A percentile compares a stretch with the other conserved stretches of the same genome.
phyloP scores from a whole-genome alignment of 176 grass and related monocot genomes.

The Rhynchospora breviuscula region DNA sequence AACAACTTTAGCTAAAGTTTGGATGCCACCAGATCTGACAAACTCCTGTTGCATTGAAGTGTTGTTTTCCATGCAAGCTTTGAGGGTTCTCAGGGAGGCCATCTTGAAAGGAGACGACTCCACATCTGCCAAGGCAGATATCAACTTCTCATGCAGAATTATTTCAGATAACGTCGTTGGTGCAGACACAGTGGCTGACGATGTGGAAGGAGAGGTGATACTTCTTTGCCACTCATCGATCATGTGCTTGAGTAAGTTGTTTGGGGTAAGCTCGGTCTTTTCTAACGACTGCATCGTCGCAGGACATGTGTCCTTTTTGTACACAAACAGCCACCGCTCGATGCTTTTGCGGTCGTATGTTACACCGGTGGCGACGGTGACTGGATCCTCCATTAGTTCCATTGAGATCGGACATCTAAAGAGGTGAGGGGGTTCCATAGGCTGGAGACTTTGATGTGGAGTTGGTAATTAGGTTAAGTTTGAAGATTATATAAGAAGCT shows the following conservation, averaged over 20 bases:
- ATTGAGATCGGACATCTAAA: constrained; percentile 86
- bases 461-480: background rate
- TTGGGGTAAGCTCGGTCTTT: constrained; percentile 67
- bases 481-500: background rate
- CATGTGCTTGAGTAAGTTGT: constrained; percentile 78
- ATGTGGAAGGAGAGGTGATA: constrained; percentile 4
- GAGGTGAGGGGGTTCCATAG: constrained; percentile 38
- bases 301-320: constrained; percentile 61
- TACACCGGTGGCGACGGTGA: constrained; percentile 71
- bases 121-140: constrained; percentile 30
- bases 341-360: constrained; percentile 84
- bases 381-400: constrained; percentile 89
- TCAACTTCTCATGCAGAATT: constrained; percentile 34
- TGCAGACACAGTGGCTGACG: constrained; percentile 14
- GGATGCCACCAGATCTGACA: constrained; percentile 39
- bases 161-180: constrained; percentile 30
- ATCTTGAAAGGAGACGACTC: constrained; percentile 81
- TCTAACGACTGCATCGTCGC: constrained; percentile 72
- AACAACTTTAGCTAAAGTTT: constrained; percentile 42
- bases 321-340: constrained; percentile 63
- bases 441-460: background rate
- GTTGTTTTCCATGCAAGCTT: constrained; percentile 31
- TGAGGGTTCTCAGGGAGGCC: constrained; percentile 43
- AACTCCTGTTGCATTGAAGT: constrained; percentile 40
- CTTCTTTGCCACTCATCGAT: constrained; percentile 55